Evolutionary conservation across 352 stramenopile genomes (phyloP), one percentile per base, ranked within the genome.

Genomic region (Halophytophthora batemanensis): DNA sequence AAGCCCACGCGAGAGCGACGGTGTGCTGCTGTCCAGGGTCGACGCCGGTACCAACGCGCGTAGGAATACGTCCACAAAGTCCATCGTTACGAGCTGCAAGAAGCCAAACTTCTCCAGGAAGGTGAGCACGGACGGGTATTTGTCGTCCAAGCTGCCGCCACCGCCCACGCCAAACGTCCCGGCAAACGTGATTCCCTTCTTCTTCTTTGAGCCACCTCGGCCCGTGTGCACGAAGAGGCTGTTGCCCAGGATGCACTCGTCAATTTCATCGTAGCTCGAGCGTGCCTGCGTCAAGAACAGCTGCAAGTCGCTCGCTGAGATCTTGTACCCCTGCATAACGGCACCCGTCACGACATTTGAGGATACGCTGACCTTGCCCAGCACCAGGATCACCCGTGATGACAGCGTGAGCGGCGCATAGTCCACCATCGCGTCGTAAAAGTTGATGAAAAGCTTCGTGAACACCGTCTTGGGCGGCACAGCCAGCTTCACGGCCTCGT

Each of bases 311-410:
- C 64, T 71, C 8, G 78, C 68, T 13, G 74, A 74, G 17, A 95
- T 84, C 53, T 95, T 93, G 59, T 91, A 95, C 6, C 85, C 85
- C 56, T 94, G 85, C 59, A 95, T 88, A 17, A 84, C 53, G n/a
- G 85, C 85, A 33, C 80, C 82, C 0, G 81, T 91, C 15, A 95
- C 85, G 5, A 95, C 74, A 60, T 95, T 95, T 2, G 85, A 93
- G 18, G 80, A 93, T 2, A 95, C 65, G 15, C 66, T 74, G 6
- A 92, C 62, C 19, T 82, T 90, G 4, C 83, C 83, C 7, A 94
- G 56, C 35, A 90, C 65, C 25, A 95, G 42, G 36, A 95, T 87
- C 8, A 86, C 54, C n/a, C 82, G 72, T 17, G 82, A 92, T 8
- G 64, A 61, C 38, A 92, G 46, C 6, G 62, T 72, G 15, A 66